phyloP scores from a whole-genome alignment of 1,139 yeast species.

The Pichia sp. region DNA sequence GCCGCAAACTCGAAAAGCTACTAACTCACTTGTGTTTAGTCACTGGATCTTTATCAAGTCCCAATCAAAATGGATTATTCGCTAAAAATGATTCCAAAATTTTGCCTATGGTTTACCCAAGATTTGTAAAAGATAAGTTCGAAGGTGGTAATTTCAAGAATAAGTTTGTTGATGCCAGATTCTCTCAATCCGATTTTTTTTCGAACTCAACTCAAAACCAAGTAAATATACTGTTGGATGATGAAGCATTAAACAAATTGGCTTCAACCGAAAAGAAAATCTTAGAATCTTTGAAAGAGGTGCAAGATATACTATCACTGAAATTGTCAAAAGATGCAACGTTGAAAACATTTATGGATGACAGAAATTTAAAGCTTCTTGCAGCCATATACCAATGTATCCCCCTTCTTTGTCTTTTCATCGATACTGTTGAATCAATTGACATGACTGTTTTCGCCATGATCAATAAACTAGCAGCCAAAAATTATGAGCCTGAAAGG shows the following conservation, averaged over 20 bases:
- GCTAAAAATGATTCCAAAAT: slow-evolving; percentile 27
- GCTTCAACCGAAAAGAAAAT: slow-evolving; percentile 39
- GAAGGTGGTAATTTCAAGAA: slow-evolving; percentile 75
- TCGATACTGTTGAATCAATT: slow-evolving; percentile 55
- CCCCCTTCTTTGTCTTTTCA: slow-evolving; percentile 45
- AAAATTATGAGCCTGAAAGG: slow-evolving; percentile 12
- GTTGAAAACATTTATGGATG: slow-evolving; percentile 33
- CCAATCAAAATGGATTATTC: slow-evolving; percentile 33
- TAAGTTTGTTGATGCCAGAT: slow-evolving; percentile 44
- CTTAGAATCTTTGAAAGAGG: slow-evolving; percentile 38
- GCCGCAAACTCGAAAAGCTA: slow-evolving; percentile 35
- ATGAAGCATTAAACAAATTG: slow-evolving; percentile 42
- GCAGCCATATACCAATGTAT: slow-evolving; percentile 51
- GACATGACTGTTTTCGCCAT: slow-evolving; percentile 53
- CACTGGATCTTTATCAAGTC: slow-evolving; percentile 23
- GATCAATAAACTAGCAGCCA: slow-evolving; percentile 27
- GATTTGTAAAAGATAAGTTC: slow-evolving; percentile 58
- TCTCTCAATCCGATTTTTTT: slow-evolving; percentile 15
- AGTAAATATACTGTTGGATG: slow-evolving; percentile 48
- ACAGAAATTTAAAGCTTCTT: slow-evolving; percentile 51
- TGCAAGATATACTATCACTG: slow-evolving; percentile 40
- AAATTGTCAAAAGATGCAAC: slow-evolving; percentile 33
- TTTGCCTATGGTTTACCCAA: slow-evolving; percentile 64
- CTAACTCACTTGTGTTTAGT: slow-evolving; percentile 33
- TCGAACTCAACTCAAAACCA: slow-evolving; percentile 29